Percentiles rank a stretch among this genome's conserved stretches.
These are phyloP conservation scores for Arabidopsis arenosa DNA, from an alignment of 345 rosid genomes.

Conservation along the genomic window DNA sequence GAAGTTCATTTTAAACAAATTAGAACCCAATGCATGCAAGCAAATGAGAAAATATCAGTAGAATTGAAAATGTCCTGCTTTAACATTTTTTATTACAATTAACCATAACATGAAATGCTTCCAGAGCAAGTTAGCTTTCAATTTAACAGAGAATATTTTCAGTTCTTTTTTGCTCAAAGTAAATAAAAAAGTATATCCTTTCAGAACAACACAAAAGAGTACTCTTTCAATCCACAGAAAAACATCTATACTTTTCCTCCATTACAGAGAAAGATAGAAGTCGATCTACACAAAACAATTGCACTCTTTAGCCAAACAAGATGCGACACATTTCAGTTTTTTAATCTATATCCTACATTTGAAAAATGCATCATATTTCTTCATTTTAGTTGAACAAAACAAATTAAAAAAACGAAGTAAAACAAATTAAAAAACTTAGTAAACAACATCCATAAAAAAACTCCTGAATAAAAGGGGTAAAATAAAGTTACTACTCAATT, in stretches of 20 bases:
- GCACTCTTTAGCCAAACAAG: conserved; percentile 12
- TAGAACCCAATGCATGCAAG: conserved; percentile 24
- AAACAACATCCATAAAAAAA: conserved; percentile 10
- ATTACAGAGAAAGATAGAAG: conserved; percentile 12
- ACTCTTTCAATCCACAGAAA: conserved; percentile 2
- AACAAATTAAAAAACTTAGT: not conserved
- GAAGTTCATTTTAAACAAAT: not conserved
- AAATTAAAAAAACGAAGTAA: not conserved
- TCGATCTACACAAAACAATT: conserved; percentile 23
- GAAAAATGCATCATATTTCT: conserved; percentile 16
- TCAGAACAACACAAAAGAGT: conserved; percentile 2
- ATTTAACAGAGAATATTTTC: not conserved
- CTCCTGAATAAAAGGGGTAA: conserved; percentile 14
- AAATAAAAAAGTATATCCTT: conserved; percentile 10
- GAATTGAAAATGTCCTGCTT: not conserved
- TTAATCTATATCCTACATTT: conserved; percentile 11
- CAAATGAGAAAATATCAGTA: conserved; percentile 26
- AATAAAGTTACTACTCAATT: not conserved
- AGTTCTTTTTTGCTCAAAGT: not conserved
- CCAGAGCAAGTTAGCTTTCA: conserved; percentile 8
- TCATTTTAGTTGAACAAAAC: not conserved
- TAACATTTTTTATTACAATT: not conserved
- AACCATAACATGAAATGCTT: conserved; percentile 12
- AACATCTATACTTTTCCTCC: conserved; percentile 13
- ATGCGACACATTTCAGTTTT: conserved; percentile 10